Evolutionary conservation across 345 rosid species (phyloP).

Genomic region (Conringia planisiliqua): DNA sequence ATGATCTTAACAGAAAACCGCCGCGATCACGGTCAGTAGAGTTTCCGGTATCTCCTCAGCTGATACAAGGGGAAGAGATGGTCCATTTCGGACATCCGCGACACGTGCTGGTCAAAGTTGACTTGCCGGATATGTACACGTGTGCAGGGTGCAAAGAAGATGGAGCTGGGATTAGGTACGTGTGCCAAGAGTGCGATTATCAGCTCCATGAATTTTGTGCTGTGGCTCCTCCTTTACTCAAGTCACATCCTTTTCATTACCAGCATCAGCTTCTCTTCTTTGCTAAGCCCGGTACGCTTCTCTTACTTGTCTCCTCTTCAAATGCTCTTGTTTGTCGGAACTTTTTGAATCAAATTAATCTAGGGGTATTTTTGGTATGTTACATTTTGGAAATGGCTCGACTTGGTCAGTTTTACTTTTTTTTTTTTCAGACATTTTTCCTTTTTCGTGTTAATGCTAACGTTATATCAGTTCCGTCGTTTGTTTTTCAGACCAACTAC

Average conservation of each 20-base stretch:
- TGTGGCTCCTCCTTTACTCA: constrained; percentile 48
- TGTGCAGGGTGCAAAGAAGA: constrained; percentile 78
- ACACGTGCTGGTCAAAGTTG: constrained; percentile 45
- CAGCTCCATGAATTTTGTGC: constrained; percentile 90
- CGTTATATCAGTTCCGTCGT: neutral
- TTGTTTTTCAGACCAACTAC: constrained; percentile 9
- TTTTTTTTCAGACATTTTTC: neutral
- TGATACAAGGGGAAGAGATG: constrained; percentile 45
- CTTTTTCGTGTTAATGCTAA: neutral
- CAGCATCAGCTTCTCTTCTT: constrained; percentile 61
- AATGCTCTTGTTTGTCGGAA: neutral
- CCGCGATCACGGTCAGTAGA: constrained; percentile 27
- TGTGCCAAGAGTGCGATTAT: constrained; percentile 70
- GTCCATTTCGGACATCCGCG: constrained; percentile 62
- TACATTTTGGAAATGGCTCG: neutral
- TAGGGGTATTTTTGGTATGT: neutral
- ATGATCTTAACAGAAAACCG: neutral
- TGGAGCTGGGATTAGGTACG: constrained; percentile 68
- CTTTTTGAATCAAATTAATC: neutral
- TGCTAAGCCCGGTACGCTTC: constrained; percentile 54
- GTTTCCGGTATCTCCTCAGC: constrained; percentile 55
- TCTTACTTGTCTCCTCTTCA: neutral
- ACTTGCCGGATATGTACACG: constrained; percentile 54
- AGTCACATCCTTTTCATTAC: constrained; percentile 62
- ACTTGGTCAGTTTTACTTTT: neutral